phyloP scores from a whole-genome alignment of 441 rosid genomes.

The Gossypium davidsonii region DNA sequence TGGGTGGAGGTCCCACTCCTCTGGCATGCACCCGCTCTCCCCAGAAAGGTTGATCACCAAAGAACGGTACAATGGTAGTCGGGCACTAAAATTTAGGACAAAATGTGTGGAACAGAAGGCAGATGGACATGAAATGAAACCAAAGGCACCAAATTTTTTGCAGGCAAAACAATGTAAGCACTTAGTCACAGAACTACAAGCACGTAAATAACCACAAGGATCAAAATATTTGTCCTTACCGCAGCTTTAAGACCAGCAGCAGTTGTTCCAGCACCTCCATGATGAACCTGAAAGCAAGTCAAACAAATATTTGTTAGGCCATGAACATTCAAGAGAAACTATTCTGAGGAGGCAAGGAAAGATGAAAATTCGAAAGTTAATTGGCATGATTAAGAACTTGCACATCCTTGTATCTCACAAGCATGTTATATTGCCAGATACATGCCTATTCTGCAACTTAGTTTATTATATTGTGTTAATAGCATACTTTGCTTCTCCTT shows the following conservation, averaged over 20 bases:
- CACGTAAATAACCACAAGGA: conserved; percentile 2
- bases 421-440: not conserved
- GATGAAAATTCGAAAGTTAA: not conserved
- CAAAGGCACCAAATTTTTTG: not conserved
- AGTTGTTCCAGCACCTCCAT: conserved; percentile 98
- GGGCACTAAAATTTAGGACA: conserved; percentile 53
- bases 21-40: conserved; percentile 86
- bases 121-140: conserved; percentile 7
- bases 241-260: conserved; percentile 98
- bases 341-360: not conserved
- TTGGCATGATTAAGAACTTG: not conserved
- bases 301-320: not conserved
- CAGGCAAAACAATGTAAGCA: conserved; percentile 2
- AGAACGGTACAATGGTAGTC: conserved; percentile 88
- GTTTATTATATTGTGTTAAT: not conserved
- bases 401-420: not conserved
- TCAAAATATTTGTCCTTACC: conserved; percentile 29
- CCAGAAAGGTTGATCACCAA: conserved; percentile 99
- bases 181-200: not conserved
- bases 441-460: not conserved
- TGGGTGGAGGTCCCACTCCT: conserved; percentile 87
- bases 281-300: conserved; percentile 24
- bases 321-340: not conserved
- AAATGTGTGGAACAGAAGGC: not conserved
- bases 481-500: not conserved